phyloP scores from a whole-genome alignment of 108 stramenopile species.

The Nannochloropsis salina region DNA sequence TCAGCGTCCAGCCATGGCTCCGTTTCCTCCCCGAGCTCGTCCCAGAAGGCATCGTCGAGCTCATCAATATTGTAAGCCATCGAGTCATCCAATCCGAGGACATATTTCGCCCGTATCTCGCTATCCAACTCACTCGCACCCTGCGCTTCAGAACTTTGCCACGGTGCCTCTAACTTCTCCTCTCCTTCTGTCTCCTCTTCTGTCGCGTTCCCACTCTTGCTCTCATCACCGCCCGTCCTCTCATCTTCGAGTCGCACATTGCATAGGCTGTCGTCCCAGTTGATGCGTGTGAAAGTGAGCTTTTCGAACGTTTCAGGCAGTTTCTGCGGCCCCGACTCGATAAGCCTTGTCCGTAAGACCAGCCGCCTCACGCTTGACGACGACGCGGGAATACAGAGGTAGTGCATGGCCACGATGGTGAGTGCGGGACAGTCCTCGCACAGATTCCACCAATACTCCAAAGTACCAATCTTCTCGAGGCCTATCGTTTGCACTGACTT shows the following conservation, averaged over 20 bases:
- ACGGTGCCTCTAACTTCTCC: background rate
- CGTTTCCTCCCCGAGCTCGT: background rate
- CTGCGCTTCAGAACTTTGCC: background rate
- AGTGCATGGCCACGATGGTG: background rate
- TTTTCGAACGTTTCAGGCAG: background rate
- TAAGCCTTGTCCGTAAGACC: background rate
- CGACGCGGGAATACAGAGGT: background rate
- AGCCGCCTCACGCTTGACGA: background rate
- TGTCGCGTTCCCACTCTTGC: background rate
- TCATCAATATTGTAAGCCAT: background rate
- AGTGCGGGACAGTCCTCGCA: background rate
- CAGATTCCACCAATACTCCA: background rate
- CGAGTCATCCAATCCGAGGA: background rate
- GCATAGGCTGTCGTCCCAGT: background rate
- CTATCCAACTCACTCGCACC: background rate
- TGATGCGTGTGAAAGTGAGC: background rate
- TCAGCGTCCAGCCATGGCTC: background rate
- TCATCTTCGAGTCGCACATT: background rate
- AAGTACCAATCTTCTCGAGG: background rate
- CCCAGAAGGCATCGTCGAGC: background rate
- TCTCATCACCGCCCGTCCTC: background rate
- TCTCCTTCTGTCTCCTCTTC: background rate
- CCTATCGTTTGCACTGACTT: background rate
- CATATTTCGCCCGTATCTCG: background rate
- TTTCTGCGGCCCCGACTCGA: background rate